Percentiles rank a stretch among this genome's conserved stretches.
These are phyloP conservation scores for Candida corydali DNA, from an alignment of 805 yeast species.

Conservation along the genomic window DNA sequence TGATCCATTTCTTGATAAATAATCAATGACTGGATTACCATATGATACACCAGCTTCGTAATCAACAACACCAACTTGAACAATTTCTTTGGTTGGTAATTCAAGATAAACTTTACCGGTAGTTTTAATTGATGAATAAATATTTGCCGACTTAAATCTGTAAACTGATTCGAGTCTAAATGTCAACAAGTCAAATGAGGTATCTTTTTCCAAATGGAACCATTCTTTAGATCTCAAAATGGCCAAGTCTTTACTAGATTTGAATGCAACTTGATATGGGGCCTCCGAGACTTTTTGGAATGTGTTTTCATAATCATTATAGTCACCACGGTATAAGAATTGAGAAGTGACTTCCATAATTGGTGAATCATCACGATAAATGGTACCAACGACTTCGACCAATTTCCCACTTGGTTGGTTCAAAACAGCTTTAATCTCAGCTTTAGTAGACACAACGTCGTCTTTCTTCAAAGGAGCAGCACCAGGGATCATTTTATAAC, in stretches of 20 bases:
- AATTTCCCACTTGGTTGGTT: conserved; percentile 92
- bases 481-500: conserved; percentile 89
- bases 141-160: conserved; percentile 69
- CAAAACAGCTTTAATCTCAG: conserved; percentile 81
- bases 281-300: conserved; percentile 85
- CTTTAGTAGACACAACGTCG: conserved; percentile 77
- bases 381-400: conserved; percentile 91
- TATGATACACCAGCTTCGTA: conserved; percentile 90
- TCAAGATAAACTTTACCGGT: conserved; percentile 83
- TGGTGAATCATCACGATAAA: conserved; percentile 69
- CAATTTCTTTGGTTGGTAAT: conserved; percentile 85
- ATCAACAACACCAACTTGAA: conserved; percentile 76
- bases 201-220: conserved; percentile 77
- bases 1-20: conserved; percentile 84
- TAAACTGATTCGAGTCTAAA: conserved; percentile 87
- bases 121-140: conserved; percentile 77
- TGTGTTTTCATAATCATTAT: conserved; percentile 84
- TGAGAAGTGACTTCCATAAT: conserved; percentile 93
- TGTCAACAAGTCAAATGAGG: conserved; percentile 76
- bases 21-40: conserved; percentile 97
- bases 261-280: conserved; percentile 74
- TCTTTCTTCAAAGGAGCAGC: conserved; percentile 86
- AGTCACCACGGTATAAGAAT: conserved; percentile 94
- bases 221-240: conserved; percentile 94
- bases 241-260: conserved; percentile 83